phyloP scores from a whole-genome alignment of 2,329 filamentous ascomycete species.

The Coleophoma crateriformis region DNA sequence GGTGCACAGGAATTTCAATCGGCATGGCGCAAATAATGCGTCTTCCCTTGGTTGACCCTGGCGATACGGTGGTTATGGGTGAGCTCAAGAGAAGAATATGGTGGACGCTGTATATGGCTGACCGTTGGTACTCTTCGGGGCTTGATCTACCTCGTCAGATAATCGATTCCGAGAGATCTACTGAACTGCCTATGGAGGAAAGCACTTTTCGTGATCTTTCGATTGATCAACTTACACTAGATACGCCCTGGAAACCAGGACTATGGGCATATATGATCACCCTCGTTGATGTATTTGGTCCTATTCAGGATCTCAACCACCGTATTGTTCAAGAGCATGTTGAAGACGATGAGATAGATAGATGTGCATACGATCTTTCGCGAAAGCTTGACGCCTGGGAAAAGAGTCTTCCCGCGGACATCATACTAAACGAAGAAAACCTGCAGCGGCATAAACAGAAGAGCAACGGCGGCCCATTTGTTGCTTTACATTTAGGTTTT shows the following conservation, averaged over 20 bases:
- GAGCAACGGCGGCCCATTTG: slow-evolving; percentile 26
- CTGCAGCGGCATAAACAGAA: slow-evolving; percentile 15
- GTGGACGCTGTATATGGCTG: slow-evolving; percentile 29
- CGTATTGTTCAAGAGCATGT: too few relatives aligned
- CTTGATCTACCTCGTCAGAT: slow-evolving; percentile 24
- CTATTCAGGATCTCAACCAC: slow-evolving; percentile 22
- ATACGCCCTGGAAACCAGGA: slow-evolving; percentile 17
- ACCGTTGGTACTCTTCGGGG: slow-evolving; percentile 29
- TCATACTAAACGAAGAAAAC: slow-evolving; percentile 8
- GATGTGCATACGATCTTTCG: slow-evolving; percentile 9
- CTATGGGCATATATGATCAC: slow-evolving; percentile 28
- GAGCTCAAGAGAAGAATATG: slow-evolving; percentile 28
- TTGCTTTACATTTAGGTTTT: slow-evolving; percentile 31
- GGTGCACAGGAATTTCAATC: slow-evolving; percentile 21
- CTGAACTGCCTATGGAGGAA: slow-evolving; percentile 27
- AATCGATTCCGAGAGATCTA: slow-evolving; percentile 1
- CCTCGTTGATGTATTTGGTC: slow-evolving; percentile 27
- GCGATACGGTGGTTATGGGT: slow-evolving; percentile 18
- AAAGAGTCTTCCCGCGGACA: slow-evolving; percentile 4
- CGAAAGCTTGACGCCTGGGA: slow-evolving; percentile 8
- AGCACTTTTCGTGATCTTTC: slow-evolving; percentile 15
- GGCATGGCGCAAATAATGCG: slow-evolving; percentile 29
- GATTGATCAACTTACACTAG: slow-evolving; percentile 16
- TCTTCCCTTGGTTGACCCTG: slow-evolving; percentile 11
- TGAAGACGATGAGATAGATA: slow-evolving; percentile 6